Conservation (phyloP, 306 rosid genomes). For the Morella rubra region DNA sequence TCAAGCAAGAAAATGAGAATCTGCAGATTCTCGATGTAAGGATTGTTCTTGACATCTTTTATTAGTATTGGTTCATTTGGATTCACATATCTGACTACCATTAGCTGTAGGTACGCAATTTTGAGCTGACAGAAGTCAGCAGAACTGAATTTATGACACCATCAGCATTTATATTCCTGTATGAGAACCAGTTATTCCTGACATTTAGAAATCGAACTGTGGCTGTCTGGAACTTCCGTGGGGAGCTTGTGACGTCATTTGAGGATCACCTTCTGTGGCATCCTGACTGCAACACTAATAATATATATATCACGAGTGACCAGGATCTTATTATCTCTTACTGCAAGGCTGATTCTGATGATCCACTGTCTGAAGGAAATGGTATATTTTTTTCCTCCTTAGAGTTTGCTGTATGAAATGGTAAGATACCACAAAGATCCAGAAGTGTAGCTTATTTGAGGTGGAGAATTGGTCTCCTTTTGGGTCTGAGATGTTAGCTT, state of each 20-base stretch:
- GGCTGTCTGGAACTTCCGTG: constrained; percentile 99
- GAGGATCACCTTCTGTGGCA: constrained; percentile 99
- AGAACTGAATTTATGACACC: constrained; percentile 96
- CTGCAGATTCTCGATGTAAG: constrained; percentile 96
- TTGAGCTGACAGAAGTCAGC: constrained; percentile 88
- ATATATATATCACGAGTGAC: constrained; percentile 94
- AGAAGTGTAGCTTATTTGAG: constrained; percentile 1
- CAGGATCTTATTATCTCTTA: constrained; percentile 99
- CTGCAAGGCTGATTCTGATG: constrained; percentile 99
- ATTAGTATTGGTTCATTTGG: constrained; percentile 18
- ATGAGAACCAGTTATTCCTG: constrained; percentile 90
- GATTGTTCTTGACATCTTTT: constrained; percentile 16
- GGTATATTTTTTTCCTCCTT: constrained; percentile 46
- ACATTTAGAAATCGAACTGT: constrained; percentile 94
- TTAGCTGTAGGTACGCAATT: constrained; percentile 74
- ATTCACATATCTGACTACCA: constrained; percentile 31
- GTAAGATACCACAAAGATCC: neutral
- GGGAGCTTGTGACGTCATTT: constrained; percentile 98
- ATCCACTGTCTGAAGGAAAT: constrained; percentile 83
- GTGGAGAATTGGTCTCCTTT: constrained; percentile 10
- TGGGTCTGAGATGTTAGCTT: constrained; percentile 3
- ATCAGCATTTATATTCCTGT: constrained; percentile 92
- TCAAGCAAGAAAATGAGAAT: constrained; percentile 98
- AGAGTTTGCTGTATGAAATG: neutral
- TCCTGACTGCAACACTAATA: constrained; percentile 98